Percentiles rank a stretch among this genome's conserved stretches.
phyloP scores from a whole-genome alignment of 257 asterid genomes.

The Ajuga chamaepitys region DNA sequence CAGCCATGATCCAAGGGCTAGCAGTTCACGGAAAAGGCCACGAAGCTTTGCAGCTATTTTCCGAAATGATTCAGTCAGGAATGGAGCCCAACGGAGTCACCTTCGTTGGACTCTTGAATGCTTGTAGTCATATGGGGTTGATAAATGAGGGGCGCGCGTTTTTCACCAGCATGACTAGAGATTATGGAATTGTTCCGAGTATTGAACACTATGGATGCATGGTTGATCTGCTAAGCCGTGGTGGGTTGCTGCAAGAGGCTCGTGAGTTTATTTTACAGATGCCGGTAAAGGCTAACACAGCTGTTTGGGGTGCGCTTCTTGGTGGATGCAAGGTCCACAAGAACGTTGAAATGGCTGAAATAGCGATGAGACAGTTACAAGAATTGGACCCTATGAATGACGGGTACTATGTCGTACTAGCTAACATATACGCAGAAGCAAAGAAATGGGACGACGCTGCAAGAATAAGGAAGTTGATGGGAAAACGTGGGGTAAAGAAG shows the following conservation, averaged over 20 bases:
- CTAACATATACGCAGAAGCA: slow-evolving; percentile 43
- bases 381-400: slow-evolving; percentile 42
- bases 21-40: slow-evolving; percentile 57
- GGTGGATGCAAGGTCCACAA: slow-evolving; percentile 67
- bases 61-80: slow-evolving; percentile 39
- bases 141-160: slow-evolving; percentile 35
- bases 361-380: slow-evolving; percentile 34
- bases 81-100: slow-evolving; percentile 56
- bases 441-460: slow-evolving; percentile 40
- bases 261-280: slow-evolving; percentile 33
- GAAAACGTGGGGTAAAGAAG: slow-evolving; percentile 39
- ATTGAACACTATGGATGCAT: slow-evolving; percentile 76
- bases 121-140: slow-evolving; percentile 67
- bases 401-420: slow-evolving; percentile 50
- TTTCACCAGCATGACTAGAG: slow-evolving; percentile 48
- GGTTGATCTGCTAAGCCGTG: slow-evolving; percentile 70
- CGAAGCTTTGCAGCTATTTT: slow-evolving; percentile 47
- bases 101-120: slow-evolving; percentile 55
- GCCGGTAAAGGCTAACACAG: slow-evolving; percentile 52
- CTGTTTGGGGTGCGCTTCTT: slow-evolving; percentile 70
- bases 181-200: slow-evolving; percentile 34
- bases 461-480: slow-evolving; percentile 46
- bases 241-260: slow-evolving; percentile 59
- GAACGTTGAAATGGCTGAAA: slow-evolving; percentile 48
- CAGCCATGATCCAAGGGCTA: slow-evolving; percentile 67